A percentile compares a stretch with the other conserved stretches of the same genome.
Conservation (phyloP, 2,329 filamentous ascomycete genomes). For the Sordariomycetes sp. region DNA sequence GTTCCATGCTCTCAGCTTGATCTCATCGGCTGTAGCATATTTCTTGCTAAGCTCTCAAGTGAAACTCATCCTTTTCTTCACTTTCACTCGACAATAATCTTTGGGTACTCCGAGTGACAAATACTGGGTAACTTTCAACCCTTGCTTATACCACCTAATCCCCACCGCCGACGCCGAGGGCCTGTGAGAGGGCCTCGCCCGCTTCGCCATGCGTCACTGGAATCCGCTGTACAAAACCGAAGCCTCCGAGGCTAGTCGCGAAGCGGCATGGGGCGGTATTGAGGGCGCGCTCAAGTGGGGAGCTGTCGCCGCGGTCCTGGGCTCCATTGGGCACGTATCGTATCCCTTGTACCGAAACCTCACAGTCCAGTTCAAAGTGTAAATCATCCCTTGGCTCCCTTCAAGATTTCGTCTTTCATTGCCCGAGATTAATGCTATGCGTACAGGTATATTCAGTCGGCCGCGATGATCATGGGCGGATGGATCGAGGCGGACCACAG, state of each 20-base stretch:
- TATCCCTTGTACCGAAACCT: conserved; percentile 61
- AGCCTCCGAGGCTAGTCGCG: conserved; percentile 56
- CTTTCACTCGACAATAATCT: not conserved
- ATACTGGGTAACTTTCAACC: not conserved
- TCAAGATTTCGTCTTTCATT: not conserved
- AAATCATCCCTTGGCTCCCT: conserved; percentile 10
- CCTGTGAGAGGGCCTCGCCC: not conserved
- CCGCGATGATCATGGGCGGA: conserved; percentile 67
- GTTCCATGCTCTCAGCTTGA: not conserved
- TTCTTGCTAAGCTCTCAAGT: not conserved
- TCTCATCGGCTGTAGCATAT: not conserved
- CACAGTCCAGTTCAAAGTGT: conserved; percentile 70
- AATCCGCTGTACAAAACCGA: conserved; percentile 51
- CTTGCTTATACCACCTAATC: no score
- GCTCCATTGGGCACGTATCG: conserved; percentile 45
- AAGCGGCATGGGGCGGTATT: conserved; percentile 53
- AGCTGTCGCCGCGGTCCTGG: conserved; percentile 46
- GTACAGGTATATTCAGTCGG: conserved; percentile 68
- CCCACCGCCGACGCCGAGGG: not conserved
- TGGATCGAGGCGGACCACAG: conserved; percentile 64
- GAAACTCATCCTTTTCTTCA: not conserved
- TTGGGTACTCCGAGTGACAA: not conserved
- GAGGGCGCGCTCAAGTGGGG: conserved; percentile 63
- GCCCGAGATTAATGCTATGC: not conserved
- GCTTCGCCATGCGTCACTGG: conserved; percentile 29